Evolutionary conservation across 768 basidiomycete genomes (phyloP).

Genomic region (Tylopilus balloui): DNA sequence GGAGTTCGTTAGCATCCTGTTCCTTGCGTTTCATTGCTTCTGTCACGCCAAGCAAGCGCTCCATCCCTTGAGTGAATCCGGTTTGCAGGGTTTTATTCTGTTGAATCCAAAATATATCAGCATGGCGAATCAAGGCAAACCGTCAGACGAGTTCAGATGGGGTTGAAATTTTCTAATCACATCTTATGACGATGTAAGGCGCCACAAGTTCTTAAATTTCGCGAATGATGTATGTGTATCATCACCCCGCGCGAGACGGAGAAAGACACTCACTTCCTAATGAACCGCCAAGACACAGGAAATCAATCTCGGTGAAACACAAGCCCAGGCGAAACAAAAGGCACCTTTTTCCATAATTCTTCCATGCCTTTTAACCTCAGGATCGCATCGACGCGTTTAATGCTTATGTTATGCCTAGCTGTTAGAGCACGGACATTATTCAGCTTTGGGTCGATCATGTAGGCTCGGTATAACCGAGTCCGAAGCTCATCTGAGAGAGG

Average conservation of each 20-base stretch:
- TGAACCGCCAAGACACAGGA: constrained; percentile 2
- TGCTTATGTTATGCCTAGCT: constrained; percentile 56
- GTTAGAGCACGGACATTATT: constrained; percentile 60
- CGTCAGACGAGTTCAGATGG: constrained; percentile 49
- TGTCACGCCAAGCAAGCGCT: constrained; percentile 62
- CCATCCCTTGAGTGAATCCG: constrained; percentile 80
- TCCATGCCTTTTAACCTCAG: constrained; percentile 80
- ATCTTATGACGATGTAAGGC: constrained; percentile 56
- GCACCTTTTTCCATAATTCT: constrained; percentile 64
- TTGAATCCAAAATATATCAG: constrained; percentile 1
- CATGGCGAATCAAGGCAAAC: background rate
- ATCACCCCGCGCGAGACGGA: constrained; percentile 33
- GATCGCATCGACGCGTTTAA: constrained; percentile 81
- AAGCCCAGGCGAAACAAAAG: constrained; percentile 23
- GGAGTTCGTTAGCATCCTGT: constrained; percentile 2
- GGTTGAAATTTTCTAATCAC: constrained; percentile 69
- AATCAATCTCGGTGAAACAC: constrained; percentile 10
- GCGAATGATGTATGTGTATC: constrained; percentile 66
- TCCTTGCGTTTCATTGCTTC: constrained; percentile 17
- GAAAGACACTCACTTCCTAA: constrained; percentile 39
- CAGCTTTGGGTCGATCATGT: constrained; percentile 50
- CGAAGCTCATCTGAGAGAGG: constrained; percentile 66
- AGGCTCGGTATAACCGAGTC: constrained; percentile 54
- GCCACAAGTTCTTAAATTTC: constrained; percentile 55
- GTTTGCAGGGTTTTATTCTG: constrained; percentile 70